A percentile compares a stretch with the other conserved stretches of the same genome.
phyloP scores from a whole-genome alignment of 148 eudicot species.

The Cornus florida region DNA sequence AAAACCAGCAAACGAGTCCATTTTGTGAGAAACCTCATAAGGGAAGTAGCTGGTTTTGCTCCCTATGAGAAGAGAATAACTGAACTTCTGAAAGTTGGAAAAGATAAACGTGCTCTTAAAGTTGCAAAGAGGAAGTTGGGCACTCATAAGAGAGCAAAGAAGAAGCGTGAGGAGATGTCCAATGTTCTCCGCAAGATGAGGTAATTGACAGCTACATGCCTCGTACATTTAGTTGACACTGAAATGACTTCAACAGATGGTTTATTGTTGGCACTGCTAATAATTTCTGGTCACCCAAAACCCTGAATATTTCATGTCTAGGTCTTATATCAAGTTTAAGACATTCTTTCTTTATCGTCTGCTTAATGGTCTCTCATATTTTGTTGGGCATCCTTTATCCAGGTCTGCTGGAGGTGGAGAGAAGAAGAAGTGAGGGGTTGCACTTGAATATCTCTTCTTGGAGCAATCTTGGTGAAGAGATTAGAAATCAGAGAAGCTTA shows the following conservation, averaged over 20 bases:
- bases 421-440: neutral
- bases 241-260: neutral
- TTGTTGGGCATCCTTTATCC: constrained; percentile 11
- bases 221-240: neutral
- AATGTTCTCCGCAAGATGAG: constrained; percentile 46
- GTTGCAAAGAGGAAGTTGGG: constrained; percentile 52
- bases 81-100: constrained; percentile 48
- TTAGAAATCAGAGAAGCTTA: neutral
- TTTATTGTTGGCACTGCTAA: neutral
- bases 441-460: neutral
- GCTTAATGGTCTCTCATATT: neutral
- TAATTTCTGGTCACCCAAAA: neutral
- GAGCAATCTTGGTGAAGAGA: neutral
- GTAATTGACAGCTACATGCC: constrained; percentile 9
- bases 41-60: constrained; percentile 54
- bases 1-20: constrained; percentile 40
- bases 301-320: neutral
- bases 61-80: constrained; percentile 51
- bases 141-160: constrained; percentile 53
- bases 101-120: constrained; percentile 45
- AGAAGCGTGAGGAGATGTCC: constrained; percentile 53
- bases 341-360: neutral
- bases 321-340: neutral
- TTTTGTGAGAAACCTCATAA: constrained; percentile 35
- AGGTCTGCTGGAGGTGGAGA: constrained; percentile 12